Percentiles rank a stretch among this genome's conserved stretches.
Conservation (phyloP, 2,329 filamentous ascomycete genomes). For the Magnaporthiopsis incrustans region DNA sequence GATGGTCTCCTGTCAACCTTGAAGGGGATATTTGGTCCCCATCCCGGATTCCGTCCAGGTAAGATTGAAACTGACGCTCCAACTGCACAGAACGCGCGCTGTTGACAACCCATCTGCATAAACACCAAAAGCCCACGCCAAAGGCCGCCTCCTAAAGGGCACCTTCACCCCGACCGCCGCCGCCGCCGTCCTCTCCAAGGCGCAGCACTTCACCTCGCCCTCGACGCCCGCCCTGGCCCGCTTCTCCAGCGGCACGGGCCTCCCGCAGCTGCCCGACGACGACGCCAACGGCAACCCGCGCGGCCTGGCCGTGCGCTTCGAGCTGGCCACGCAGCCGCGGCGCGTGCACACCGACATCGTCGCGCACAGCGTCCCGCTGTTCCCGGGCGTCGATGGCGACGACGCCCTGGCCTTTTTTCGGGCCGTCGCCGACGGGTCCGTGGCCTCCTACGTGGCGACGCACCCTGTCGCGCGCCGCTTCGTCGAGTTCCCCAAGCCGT, state of each 20-base stretch:
- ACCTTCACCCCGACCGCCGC: slow-evolving; percentile 39
- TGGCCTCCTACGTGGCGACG: slow-evolving; percentile 33
- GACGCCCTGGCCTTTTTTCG: slow-evolving; percentile 42
- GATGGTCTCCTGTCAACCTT: slow-evolving; percentile 26
- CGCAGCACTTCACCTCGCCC: slow-evolving; percentile 37
- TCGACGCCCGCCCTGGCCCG: slow-evolving; percentile 38
- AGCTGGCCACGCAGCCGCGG: slow-evolving; percentile 28
- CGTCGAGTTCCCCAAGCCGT: slow-evolving; percentile 39
- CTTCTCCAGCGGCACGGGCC: slow-evolving; percentile 43
- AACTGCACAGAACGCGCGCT: too few relatives aligned
- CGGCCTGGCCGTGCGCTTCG: slow-evolving; percentile 40
- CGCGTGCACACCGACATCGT: slow-evolving; percentile 49
- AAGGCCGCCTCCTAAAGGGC: slow-evolving; percentile 42
- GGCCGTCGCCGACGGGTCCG: slow-evolving; percentile 27
- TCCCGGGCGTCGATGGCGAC: slow-evolving; percentile 42
- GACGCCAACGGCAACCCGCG: slow-evolving; percentile 38
- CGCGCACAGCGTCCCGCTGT: slow-evolving; percentile 41
- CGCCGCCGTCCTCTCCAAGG: slow-evolving; percentile 35
- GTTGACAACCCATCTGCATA: slow-evolving; percentile 4
- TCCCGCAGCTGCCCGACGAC: slow-evolving; percentile 41
- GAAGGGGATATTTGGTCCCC: slow-evolving; percentile 29
- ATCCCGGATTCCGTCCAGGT: slow-evolving; percentile 32
- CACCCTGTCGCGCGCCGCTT: slow-evolving; percentile 41
- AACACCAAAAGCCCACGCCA: slow-evolving; percentile 40
- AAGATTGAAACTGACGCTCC: neutral